Base-by-base conservation (phyloP, 2,329 filamentous ascomycete genomes). In the Aurifilum marmelostoma region DNA sequence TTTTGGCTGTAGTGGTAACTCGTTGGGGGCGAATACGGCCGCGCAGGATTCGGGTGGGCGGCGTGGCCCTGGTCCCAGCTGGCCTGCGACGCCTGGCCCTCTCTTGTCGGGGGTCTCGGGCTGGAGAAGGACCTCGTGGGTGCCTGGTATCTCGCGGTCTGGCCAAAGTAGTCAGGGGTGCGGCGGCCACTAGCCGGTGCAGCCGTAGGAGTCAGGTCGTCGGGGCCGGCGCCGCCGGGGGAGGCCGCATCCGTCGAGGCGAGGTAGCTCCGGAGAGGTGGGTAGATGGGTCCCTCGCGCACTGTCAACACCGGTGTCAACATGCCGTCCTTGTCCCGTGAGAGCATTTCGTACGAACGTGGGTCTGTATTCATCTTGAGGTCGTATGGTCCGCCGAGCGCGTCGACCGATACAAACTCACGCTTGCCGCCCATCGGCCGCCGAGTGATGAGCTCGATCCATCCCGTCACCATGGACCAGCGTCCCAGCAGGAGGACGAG, bases 371-470 rank as follows among this genome's bases (percentile, higher is more conserved):
- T 69, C 78, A 87, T 85, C 72, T 89, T 89, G 69, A 85, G 79
- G 70, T 88, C 84, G 74, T 82, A 77, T 66, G 79, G 80, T 71
- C 87, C 87, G 58, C 65, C 65, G 41, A 67, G 65, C 61, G 94
- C 93, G 77, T 97, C 95, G 60, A 92, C 90, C 52, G 93, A 97
- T 72, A 97, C 92, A 75, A 97, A 98, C 78, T 98, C 95, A 74
- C 88, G 88, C 76, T 91, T 88, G 69, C 80, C 83, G 69, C 80
- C 83, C 66, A 83, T 81, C 70, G 88, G 80, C 63, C 82, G 76
- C 50, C 79, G 77, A 67, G 79, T 82, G 73, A 89, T 79, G 56
- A 94, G 80, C 34, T 97, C 89, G 56, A 83, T 73, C 96, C 96
- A 99, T 71, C 92, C 96, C 3, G 84, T 87, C 67, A 97, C 83